These are phyloP conservation scores for Aspergillus fumigatus DNA, from an alignment of 2,329 filamentous ascomycete species.

Conservation along the genomic window DNA sequence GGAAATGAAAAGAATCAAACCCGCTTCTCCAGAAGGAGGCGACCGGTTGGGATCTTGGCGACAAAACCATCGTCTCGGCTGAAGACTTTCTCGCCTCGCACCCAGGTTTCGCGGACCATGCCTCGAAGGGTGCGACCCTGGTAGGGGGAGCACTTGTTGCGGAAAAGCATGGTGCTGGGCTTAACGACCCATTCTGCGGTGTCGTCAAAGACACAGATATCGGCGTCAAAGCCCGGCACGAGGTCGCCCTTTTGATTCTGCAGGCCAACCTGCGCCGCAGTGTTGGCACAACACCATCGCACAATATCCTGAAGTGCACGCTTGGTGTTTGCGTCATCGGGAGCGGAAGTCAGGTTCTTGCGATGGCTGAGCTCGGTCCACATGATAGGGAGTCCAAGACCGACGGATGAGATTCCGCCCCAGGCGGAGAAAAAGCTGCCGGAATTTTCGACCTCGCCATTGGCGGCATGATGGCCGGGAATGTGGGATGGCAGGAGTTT, in stretches of 20 bases:
- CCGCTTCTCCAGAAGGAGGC: slow-evolving; percentile 38
- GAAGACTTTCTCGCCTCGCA: slow-evolving; percentile 73
- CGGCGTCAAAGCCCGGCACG: slow-evolving; percentile 76
- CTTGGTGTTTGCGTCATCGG: slow-evolving; percentile 39
- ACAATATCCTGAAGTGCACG: slow-evolving; percentile 72
- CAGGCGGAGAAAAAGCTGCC: slow-evolving; percentile 96
- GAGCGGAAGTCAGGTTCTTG: slow-evolving; percentile 42
- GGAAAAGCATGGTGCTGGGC: slow-evolving; percentile 81
- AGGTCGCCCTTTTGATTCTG: slow-evolving; percentile 77
- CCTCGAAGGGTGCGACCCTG: slow-evolving; percentile 74
- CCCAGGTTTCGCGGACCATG: slow-evolving; percentile 78
- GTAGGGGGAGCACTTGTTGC: slow-evolving; percentile 89
- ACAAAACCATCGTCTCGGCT: slow-evolving; percentile 53
- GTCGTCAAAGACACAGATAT: slow-evolving; percentile 90
- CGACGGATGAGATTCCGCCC: slow-evolving; percentile 94
- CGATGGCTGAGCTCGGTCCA: slow-evolving; percentile 70
- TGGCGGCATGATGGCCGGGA: slow-evolving; percentile 41
- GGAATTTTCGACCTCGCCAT: slow-evolving; percentile 29
- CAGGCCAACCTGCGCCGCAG: slow-evolving; percentile 82
- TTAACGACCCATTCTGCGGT: slow-evolving; percentile 69
- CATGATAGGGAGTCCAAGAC: slow-evolving; percentile 84
- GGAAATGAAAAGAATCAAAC: slow-evolving; percentile 20
- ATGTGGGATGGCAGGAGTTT: slow-evolving; percentile 77
- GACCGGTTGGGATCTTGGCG: slow-evolving; percentile 31
- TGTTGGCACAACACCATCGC: slow-evolving; percentile 78